Evolutionary conservation across 2,329 filamentous ascomycete genomes (phyloP), one percentile per base, ranked within the genome.

Genomic region (Chaetomium sp.): DNA sequence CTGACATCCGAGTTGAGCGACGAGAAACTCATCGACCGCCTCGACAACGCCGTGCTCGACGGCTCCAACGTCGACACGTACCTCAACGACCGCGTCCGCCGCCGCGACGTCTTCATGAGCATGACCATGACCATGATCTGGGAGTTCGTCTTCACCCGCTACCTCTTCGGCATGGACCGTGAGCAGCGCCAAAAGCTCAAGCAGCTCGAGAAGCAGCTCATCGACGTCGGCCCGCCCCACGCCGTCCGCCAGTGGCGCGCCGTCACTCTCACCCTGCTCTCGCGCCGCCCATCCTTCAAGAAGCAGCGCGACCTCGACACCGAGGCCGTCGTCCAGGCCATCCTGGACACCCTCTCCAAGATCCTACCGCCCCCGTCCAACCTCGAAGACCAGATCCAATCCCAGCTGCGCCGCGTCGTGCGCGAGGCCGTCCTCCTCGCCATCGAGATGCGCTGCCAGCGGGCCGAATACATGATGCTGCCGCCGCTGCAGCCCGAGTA

Each of bases 81-180:
- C 74, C 88, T 99, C 57, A 85, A 86, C 70, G 94, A 99, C 76
- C 91, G 96, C 47, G 90, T 97, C 62, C 89, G 86, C 73, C 89
- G 95, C 67, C 88, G 94, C 66, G 94, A 98, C 76, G 89, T 98
- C 65, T 97, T 99, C 83, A 97, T 98, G 92, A 95, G 93, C 45
- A 93, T 99, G 77, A 92, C 94, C 63, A 98, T 98, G 93, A 95
- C 91, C 67, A 97, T 99, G 93, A 89, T 99, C 59, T 99, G 93
- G 93, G 95, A 99, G 78, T 97, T 96, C 74, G 89, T 99, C 75
- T 99, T 99, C 75, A 97, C 94, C 9, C 88, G 95, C 69, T 99
- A 99, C 77, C 87, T 99, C 29, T 99, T 99, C 76, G 95, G 95
- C 72, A 97, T 99, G 92, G 95, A 99, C 76, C 87, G 93, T 72